These are phyloP conservation scores for Syzygium syzygioides DNA, from an alignment of 441 rosid genomes.

Conservation along the genomic window DNA sequence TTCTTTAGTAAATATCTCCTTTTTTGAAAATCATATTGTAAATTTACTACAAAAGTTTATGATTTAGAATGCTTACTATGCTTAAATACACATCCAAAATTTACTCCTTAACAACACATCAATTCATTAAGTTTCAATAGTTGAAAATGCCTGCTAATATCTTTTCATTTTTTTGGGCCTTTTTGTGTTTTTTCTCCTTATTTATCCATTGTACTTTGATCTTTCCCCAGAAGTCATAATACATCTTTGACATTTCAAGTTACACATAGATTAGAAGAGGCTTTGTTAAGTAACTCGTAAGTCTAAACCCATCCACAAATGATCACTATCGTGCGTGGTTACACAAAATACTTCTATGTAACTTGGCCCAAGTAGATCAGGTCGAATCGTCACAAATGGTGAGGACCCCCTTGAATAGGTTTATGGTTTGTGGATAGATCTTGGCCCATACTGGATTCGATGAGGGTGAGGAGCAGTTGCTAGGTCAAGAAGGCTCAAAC, in stretches of 20 bases:
- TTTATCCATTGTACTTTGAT: background rate
- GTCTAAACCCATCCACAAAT: background rate
- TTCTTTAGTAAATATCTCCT: background rate
- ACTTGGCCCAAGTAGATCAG: background rate
- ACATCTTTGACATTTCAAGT: background rate
- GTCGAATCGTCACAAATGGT: background rate
- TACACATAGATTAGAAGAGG: background rate
- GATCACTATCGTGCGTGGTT: background rate
- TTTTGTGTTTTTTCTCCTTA: background rate
- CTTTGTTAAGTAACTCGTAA: background rate
- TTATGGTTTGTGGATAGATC: background rate
- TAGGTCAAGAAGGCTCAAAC: background rate
- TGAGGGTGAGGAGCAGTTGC: background rate
- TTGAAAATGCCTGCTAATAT: background rate
- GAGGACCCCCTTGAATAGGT: too few species aligned
- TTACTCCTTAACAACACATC: background rate
- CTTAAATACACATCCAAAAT: background rate
- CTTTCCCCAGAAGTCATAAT: background rate
- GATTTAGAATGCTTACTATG: background rate
- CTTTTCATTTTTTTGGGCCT: fast-evolving
- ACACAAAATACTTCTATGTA: background rate
- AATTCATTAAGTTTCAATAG: background rate
- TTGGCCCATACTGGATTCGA: background rate
- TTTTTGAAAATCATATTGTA: background rate
- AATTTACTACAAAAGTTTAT: background rate